These are phyloP conservation scores for Rosa lucieae DNA, from an alignment of 306 rosid genomes.

Conservation along the genomic window DNA sequence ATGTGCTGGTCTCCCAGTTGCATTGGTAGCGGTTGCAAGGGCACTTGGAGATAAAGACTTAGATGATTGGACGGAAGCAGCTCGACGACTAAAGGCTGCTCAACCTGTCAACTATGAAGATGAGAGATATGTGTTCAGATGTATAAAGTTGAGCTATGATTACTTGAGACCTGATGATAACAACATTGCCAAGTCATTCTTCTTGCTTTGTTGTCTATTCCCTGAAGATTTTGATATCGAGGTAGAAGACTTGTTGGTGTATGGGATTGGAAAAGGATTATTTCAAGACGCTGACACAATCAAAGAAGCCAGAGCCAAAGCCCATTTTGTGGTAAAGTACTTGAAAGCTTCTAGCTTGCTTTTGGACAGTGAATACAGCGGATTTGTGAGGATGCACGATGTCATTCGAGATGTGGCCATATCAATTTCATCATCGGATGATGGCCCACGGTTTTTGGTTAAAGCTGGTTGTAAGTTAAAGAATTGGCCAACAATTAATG, in stretches of 20 bases:
- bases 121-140: neutral
- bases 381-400: neutral
- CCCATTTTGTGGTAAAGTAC: neutral
- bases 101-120: neutral
- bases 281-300: neutral
- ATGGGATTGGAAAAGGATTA: neutral
- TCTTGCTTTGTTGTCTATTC: neutral
- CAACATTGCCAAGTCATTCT: neutral
- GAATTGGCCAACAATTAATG: neutral
- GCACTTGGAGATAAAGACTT: neutral
- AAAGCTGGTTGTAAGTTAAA: neutral
- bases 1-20: neutral
- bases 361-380: neutral
- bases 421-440: neutral
- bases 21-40: neutral
- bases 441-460: neutral
- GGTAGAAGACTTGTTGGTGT: neutral
- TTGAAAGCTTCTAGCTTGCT: neutral
- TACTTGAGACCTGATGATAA: neutral
- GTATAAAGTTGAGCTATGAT: neutral
- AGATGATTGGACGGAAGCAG: neutral
- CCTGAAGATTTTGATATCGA: neutral
- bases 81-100: neutral
- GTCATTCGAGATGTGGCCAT: neutral
- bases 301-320: neutral